phyloP scores from a whole-genome alignment of 1,284 basidiomycete species.

The Tylopilus sp. region DNA sequence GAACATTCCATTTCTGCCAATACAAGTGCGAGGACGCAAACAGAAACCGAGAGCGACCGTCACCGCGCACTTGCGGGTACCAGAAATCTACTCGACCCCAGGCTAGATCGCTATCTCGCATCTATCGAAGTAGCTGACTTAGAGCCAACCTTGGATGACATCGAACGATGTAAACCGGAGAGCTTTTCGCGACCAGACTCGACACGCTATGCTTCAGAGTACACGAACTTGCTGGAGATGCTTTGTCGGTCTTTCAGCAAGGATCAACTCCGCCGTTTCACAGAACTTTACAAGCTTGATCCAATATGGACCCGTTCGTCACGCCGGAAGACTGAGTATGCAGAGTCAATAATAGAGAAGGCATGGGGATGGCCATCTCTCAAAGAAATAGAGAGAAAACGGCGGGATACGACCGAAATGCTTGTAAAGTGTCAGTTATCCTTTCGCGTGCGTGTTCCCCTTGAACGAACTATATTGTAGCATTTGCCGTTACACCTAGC shows the following conservation, averaged over 20 bases:
- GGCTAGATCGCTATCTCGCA: constrained; percentile 56
- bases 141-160: constrained; percentile 51
- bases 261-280: constrained; percentile 57
- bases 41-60: constrained; percentile 3
- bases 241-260: constrained; percentile 64
- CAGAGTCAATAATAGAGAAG: constrained; percentile 58
- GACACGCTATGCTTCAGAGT: constrained; percentile 51
- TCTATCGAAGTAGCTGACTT: constrained; percentile 45
- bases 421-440: constrained; percentile 47
- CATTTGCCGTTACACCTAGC: constrained; percentile 52
- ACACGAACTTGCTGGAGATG: constrained; percentile 48
- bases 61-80: neutral
- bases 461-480: constrained; percentile 37
- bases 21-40: constrained; percentile 3
- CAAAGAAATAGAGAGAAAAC: constrained; percentile 48
- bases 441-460: constrained; percentile 1
- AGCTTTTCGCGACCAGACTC: constrained; percentile 40
- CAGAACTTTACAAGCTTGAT: constrained; percentile 46
- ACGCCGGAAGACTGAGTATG: constrained; percentile 48
- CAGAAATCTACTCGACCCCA: constrained; percentile 38
- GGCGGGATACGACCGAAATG: constrained; percentile 53
- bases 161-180: constrained; percentile 52
- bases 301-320: constrained; percentile 32
- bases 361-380: constrained; percentile 69
- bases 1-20: constrained; percentile 4